Evolutionary conservation across 768 basidiomycete species (phyloP).

Genomic region (Xerocomellus dryophilus): DNA sequence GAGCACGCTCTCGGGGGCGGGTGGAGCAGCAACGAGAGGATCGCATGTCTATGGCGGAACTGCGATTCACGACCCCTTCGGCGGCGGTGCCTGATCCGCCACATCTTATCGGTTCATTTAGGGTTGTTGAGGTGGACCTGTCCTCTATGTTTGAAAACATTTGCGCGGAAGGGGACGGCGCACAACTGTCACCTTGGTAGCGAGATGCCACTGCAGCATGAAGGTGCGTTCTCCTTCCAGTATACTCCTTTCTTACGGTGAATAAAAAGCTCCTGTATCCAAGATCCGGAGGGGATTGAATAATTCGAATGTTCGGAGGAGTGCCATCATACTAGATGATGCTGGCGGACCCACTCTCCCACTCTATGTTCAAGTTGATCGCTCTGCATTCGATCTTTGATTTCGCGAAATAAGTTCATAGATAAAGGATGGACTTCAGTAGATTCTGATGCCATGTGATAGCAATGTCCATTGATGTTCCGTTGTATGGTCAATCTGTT

Average conservation of each 20-base stretch:
- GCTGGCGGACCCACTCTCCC: too few relatives aligned
- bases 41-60: not conserved
- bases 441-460: too few relatives aligned
- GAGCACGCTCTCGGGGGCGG: not conserved
- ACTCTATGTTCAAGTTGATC: too few relatives aligned
- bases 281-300: not conserved
- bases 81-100: not conserved
- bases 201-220: not conserved
- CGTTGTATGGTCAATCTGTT: too few relatives aligned
- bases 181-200: not conserved
- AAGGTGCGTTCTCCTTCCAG: not conserved
- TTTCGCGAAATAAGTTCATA: too few relatives aligned
- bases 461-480: too few relatives aligned
- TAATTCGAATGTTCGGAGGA: too few relatives aligned
- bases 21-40: not conserved
- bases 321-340: too few relatives aligned
- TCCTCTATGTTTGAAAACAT: not conserved
- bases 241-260: not conserved
- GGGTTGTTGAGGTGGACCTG: conserved; percentile 5
- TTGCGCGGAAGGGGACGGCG: not conserved
- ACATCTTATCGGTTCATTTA: conserved; percentile 1
- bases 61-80: conserved; percentile 1
- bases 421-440: too few relatives aligned
- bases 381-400: too few relatives aligned
- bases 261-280: not conserved